phyloP scores from a whole-genome alignment of 1,139 yeast species.

The Blastobotrys malaysiensis region DNA sequence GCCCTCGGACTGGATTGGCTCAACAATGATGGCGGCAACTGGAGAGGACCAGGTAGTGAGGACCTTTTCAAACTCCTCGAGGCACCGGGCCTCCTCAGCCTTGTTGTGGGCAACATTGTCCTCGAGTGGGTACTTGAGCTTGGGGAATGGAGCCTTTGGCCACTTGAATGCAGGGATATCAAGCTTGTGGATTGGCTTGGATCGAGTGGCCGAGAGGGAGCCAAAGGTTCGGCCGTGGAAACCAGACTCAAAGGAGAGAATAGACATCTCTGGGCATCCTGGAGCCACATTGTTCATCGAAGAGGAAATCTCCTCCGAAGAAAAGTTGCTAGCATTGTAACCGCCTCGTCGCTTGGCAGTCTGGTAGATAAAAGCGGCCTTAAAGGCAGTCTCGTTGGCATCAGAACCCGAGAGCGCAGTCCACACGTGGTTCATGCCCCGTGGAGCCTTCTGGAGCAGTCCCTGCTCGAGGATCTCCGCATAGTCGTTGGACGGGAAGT shows the following conservation, averaged over 20 bases:
- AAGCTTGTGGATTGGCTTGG: slow-evolving; percentile 78
- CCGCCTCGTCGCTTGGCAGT: slow-evolving; percentile 53
- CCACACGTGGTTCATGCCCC: slow-evolving; percentile 42
- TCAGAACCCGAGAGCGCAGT: slow-evolving; percentile 78
- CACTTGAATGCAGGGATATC: slow-evolving; percentile 81
- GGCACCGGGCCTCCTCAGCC: slow-evolving; percentile 63
- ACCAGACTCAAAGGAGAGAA: slow-evolving; percentile 65
- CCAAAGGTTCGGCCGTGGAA: slow-evolving; percentile 86
- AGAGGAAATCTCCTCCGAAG: slow-evolving; percentile 54
- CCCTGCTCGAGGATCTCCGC: slow-evolving; percentile 51
- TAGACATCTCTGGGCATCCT: slow-evolving; percentile 68
- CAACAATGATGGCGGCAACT: slow-evolving; percentile 70
- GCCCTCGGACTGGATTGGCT: slow-evolving; percentile 83
- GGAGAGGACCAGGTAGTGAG: slow-evolving; percentile 56
- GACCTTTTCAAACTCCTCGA: slow-evolving; percentile 51
- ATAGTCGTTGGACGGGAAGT: slow-evolving; percentile 63
- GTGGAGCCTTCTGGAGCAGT: slow-evolving; percentile 26
- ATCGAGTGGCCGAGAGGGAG: slow-evolving; percentile 68
- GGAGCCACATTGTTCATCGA: slow-evolving; percentile 68
- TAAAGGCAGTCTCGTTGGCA: slow-evolving; percentile 79
- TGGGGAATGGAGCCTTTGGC: slow-evolving; percentile 83
- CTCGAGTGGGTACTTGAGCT: slow-evolving; percentile 66
- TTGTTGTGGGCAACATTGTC: slow-evolving; percentile 49
- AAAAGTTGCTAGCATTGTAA: slow-evolving; percentile 42
- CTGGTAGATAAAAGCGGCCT: slow-evolving; percentile 77